These are phyloP conservation scores for Cucurbita moschata DNA, from an alignment of 306 rosid species.

Conservation along the genomic window DNA sequence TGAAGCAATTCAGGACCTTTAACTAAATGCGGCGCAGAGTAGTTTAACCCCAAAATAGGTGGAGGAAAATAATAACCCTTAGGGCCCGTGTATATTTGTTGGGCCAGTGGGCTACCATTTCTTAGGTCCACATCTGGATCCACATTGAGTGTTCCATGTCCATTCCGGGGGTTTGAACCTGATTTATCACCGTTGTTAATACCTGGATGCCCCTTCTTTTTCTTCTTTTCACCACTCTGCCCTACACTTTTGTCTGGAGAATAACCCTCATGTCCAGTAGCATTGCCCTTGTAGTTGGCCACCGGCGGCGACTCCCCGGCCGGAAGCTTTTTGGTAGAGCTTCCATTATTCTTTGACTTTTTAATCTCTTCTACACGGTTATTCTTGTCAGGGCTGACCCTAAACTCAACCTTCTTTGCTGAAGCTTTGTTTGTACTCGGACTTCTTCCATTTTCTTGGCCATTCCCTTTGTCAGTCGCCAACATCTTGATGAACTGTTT, in stretches of 20 bases:
- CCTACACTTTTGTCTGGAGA: slow-evolving; percentile 7
- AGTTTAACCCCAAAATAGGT: slow-evolving; percentile 17
- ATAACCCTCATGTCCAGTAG: slow-evolving; percentile 9
- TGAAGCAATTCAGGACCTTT: slow-evolving; percentile 21
- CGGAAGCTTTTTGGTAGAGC: slow-evolving; percentile 13
- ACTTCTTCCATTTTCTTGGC: slow-evolving; percentile 19
- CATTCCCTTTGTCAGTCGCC: slow-evolving; percentile 19
- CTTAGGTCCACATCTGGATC: slow-evolving; percentile 8
- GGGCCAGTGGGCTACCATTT: slow-evolving; percentile 34
- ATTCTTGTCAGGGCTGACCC: slow-evolving; percentile 11
- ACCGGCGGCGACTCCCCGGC: slow-evolving; percentile 2
- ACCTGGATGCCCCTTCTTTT: slow-evolving; percentile 26
- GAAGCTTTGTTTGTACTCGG: slow-evolving; percentile 10
- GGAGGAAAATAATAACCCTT: slow-evolving; percentile 19
- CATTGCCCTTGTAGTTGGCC: background rate
- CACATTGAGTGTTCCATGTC: slow-evolving; percentile 7
- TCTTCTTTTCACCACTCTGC: slow-evolving; percentile 8
- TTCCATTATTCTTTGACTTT: slow-evolving; percentile 9
- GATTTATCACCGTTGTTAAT: slow-evolving; percentile 2
- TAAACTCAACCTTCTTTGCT: slow-evolving; percentile 17
- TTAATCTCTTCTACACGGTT: slow-evolving; percentile 11
- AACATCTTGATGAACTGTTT: slow-evolving; percentile 18
- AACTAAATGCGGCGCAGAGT: slow-evolving; percentile 26
- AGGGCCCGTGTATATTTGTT: slow-evolving; percentile 12
- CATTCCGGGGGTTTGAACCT: slow-evolving; percentile 6